Conservation (phyloP, 768 basidiomycete species). For the Amyloporia xantha region DNA sequence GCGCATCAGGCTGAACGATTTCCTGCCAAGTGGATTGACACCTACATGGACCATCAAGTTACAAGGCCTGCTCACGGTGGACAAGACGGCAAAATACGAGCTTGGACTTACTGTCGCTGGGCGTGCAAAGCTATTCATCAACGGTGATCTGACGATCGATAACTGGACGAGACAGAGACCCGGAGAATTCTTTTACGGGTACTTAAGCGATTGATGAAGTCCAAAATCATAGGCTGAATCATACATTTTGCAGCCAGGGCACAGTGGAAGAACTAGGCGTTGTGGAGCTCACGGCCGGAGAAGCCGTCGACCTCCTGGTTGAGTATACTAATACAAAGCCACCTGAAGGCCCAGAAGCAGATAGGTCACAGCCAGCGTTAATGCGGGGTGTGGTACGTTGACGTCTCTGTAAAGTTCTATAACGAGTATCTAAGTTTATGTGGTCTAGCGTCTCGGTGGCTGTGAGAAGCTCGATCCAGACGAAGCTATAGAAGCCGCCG, state of each 20-base stretch:
- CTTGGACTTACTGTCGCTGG: constrained; percentile 60
- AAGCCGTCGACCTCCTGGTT: constrained; percentile 47
- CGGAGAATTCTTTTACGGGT: constrained; percentile 68
- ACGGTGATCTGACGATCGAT: constrained; percentile 54
- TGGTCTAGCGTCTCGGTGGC: constrained; percentile 53
- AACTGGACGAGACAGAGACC: constrained; percentile 66
- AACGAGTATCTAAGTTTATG: not conserved
- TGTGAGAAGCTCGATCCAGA: constrained; percentile 55
- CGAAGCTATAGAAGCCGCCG: constrained; percentile 49
- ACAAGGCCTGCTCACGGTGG: constrained; percentile 43
- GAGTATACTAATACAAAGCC: constrained; percentile 59
- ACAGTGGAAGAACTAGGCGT: constrained; percentile 56
- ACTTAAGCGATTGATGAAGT: constrained; percentile 14
- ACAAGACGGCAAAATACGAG: constrained; percentile 45
- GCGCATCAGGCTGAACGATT: constrained; percentile 61
- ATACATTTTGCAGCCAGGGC: constrained; percentile 46
- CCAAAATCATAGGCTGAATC: not conserved
- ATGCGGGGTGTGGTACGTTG: constrained; percentile 59
- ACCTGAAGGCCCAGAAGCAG: constrained; percentile 36
- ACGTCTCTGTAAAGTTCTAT: not conserved
- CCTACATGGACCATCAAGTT: constrained; percentile 51
- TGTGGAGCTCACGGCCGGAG: constrained; percentile 38
- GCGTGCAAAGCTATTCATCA: constrained; percentile 56
- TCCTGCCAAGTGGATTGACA: constrained; percentile 49
- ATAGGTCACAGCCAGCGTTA: constrained; percentile 54